Conservation (phyloP, 805 yeast genomes). For the Saturnispora gosingensis region DNA sequence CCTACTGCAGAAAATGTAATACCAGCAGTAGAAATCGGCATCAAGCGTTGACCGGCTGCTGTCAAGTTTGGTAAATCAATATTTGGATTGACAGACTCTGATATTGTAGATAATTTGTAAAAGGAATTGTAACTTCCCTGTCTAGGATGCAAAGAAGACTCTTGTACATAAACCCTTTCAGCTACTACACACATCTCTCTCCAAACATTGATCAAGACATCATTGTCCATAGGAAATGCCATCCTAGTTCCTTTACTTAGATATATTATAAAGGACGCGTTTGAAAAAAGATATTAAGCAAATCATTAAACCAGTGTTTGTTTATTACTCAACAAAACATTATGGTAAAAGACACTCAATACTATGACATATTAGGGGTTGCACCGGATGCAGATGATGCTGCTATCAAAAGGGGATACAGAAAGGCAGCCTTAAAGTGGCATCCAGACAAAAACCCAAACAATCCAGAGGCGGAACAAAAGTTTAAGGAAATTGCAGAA, state of each 20-base stretch:
- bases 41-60: not conserved
- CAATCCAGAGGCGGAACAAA: slow-evolving; percentile 65
- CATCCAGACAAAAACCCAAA: slow-evolving; percentile 80
- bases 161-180: not conserved
- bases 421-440: slow-evolving; percentile 63
- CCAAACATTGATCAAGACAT: slow-evolving; percentile 12
- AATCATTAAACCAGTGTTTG: not conserved
- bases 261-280: not conserved
- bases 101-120: not conserved
- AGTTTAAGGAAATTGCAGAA: slow-evolving; percentile 53
- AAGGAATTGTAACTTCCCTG: not conserved
- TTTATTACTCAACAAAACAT: not conserved
- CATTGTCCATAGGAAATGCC: slow-evolving; percentile 15
- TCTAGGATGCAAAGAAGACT: not conserved
- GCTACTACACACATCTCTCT: not conserved
- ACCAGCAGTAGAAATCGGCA: not conserved
- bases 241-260: slow-evolving; percentile 1
- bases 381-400: slow-evolving; percentile 47
- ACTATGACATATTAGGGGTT: slow-evolving; percentile 60
- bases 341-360: slow-evolving; percentile 73
- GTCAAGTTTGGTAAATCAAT: not conserved
- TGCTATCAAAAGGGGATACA: slow-evolving; percentile 71
- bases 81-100: not conserved
- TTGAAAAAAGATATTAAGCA: not conserved
- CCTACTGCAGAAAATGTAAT: not conserved